Evolutionary conservation across 2,329 filamentous ascomycete genomes (phyloP).

Genomic region (Macroventuria anomochaeta): DNA sequence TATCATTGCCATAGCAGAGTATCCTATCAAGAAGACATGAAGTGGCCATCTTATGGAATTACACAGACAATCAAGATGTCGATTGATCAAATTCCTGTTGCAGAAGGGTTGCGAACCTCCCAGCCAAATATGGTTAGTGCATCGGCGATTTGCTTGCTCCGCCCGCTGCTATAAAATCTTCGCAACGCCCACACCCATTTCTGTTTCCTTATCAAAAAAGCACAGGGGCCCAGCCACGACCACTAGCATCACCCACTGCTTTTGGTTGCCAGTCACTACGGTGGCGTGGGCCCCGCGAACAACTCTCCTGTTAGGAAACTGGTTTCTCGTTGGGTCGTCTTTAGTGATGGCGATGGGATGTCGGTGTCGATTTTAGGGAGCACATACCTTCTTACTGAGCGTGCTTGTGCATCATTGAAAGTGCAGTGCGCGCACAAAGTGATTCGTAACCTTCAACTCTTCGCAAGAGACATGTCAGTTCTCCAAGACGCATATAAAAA

Average conservation of each 20-base stretch:
- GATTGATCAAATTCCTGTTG: not conserved
- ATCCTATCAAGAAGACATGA: no score
- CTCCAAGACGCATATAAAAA: no score
- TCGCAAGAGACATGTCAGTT: not conserved
- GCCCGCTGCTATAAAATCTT: slow-evolving; percentile 16
- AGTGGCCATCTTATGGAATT: no score
- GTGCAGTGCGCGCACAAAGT: no score
- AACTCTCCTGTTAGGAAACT: slow-evolving; percentile 70
- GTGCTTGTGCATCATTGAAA: not conserved
- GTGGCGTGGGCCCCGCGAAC: slow-evolving; percentile 70
- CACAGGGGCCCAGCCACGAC: slow-evolving; percentile 71
- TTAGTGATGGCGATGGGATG: slow-evolving; percentile 72
- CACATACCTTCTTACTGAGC: slow-evolving; percentile 54
- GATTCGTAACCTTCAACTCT: not conserved
- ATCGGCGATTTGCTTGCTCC: slow-evolving; percentile 14
- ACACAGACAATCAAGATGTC: no score
- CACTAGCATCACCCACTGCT: slow-evolving; percentile 63
- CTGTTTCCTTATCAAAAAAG: slow-evolving; percentile 64
- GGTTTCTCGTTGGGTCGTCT: slow-evolving; percentile 71
- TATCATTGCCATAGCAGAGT: no score
- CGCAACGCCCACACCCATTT: slow-evolving; percentile 36
- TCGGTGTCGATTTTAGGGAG: slow-evolving; percentile 74
- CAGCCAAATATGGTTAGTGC: slow-evolving; percentile 7
- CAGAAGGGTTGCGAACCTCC: not conserved
- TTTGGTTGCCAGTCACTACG: slow-evolving; percentile 70